Conservation (phyloP, 2,329 filamentous ascomycete genomes). For the Ophiobolus disseminans region DNA sequence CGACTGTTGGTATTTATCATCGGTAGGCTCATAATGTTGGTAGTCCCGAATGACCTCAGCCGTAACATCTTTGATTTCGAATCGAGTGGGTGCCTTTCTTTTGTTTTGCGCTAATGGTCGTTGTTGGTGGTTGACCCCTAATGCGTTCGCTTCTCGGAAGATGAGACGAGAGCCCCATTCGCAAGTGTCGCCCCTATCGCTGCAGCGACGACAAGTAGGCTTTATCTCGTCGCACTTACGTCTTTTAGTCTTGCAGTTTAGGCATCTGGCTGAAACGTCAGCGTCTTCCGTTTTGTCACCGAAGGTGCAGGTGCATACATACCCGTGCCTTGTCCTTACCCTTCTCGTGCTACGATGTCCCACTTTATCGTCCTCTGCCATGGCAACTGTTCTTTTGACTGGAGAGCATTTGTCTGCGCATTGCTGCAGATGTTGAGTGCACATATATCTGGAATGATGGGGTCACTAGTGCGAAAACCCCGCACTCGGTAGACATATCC, state of each 20-base stretch:
- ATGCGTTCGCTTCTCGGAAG: constrained; percentile 19
- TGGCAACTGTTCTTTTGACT: no score
- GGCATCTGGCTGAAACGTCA: constrained; percentile 6
- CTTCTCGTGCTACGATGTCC: neutral
- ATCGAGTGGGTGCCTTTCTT: constrained; percentile 5
- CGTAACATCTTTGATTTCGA: constrained; percentile 17
- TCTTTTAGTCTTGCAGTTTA: constrained; percentile 22
- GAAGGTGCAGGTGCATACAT: neutral
- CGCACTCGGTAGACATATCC: no score
- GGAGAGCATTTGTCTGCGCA: no score
- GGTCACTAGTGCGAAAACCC: no score
- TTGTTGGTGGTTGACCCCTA: constrained; percentile 11
- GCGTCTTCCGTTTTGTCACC: neutral
- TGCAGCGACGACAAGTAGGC: constrained; percentile 23
- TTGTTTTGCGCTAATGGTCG: neutral
- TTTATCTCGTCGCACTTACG: constrained; percentile 28
- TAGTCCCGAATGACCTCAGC: constrained; percentile 19
- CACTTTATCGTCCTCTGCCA: neutral
- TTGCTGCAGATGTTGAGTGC: no score
- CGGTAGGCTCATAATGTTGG: constrained; percentile 1
- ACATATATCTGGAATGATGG: no score
- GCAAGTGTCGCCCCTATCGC: constrained; percentile 17
- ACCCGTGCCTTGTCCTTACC: neutral
- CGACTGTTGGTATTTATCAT: neutral
- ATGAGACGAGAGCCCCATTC: constrained; percentile 23